phyloP scores from a whole-genome alignment of 345 rosid genomes.

The Tarenaya hassleriana region DNA sequence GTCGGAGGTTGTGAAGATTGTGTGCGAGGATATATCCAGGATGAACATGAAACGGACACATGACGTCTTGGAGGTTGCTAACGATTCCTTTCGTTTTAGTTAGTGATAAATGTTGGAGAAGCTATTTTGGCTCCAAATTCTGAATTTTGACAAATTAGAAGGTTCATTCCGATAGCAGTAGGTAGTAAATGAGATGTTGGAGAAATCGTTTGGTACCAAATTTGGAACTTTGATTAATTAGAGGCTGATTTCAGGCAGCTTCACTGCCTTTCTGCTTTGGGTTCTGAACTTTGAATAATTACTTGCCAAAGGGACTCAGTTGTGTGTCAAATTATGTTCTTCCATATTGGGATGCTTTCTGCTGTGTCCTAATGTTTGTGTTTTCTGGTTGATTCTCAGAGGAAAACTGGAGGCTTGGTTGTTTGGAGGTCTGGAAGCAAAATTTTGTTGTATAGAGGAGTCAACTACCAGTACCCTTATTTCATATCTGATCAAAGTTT shows the following conservation, averaged over 20 bases:
- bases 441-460: slow-evolving; percentile 75
- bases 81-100: not conserved
- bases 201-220: too few species aligned
- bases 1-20: slow-evolving; percentile 69
- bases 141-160: too few species aligned
- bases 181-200: too few species aligned
- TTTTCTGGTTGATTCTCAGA: slow-evolving; percentile 38
- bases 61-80: slow-evolving; percentile 79
- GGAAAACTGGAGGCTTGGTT: slow-evolving; percentile 91
- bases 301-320: not conserved
- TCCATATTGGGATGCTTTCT: not conserved
- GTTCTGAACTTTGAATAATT: not conserved
- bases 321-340: not conserved
- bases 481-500: slow-evolving; percentile 40
- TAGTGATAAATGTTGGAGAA: too few species aligned
- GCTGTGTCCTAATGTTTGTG: slow-evolving; percentile 13
- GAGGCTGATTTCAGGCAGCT: too few species aligned
- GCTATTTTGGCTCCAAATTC: too few species aligned
- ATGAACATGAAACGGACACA: slow-evolving; percentile 96
- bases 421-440: slow-evolving; percentile 94
- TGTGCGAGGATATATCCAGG: slow-evolving; percentile 72
- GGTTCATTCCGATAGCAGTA: too few species aligned
- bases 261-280: not conserved
- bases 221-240: too few species aligned
- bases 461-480: slow-evolving; percentile 74